Base-by-base conservation (phyloP, 1,139 yeast species). In the Candida sp. region DNA sequence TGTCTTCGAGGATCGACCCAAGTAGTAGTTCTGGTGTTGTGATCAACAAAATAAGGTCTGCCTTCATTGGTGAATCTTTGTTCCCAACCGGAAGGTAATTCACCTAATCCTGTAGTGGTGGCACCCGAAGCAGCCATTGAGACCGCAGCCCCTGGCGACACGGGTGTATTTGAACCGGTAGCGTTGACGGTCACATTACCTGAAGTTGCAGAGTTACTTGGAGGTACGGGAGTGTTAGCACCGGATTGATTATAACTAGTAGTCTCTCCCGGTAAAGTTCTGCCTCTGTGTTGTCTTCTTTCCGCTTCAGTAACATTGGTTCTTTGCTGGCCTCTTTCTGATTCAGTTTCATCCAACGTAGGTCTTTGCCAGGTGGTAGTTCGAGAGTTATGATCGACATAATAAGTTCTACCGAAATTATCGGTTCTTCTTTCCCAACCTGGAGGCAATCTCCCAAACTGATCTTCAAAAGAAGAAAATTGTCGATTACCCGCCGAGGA, bases 1-100 rank as follows among this genome's bases (percentile, higher is more conserved):
- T 93, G 99, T 68, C 99, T 84, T 68, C 99, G 82, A 51, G 99
- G 99, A 65, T 93, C 99, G 43, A 93, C 99, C 99, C 99, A 93
- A 4, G 99, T 95, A 4, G 99, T 93, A 0, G 99, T 93, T 65
- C 99, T 82, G 15, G 99, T 93, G 65, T 93, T 93, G 70, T 93
- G 99, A 65, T 93, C 99, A 43, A 93, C 99, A 64, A 91, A 93
- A 68, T 93, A 93, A 11, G 98, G 95, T 61, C 99, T 81, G 34
- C 99, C 99, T 67, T 93, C 99, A 36, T 96, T 96, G 4, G 99
- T 93, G 58, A 87, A 87, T 51, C 99, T 78, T 70, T 93, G 99
- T 68, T 93, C 99, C 99, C 99, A 93, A 34, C 99, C 99, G 11
- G 96, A 81, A 7, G 99, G 99, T 53, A 93, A 76, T 67, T 95